phyloP scores from a whole-genome alignment of 257 asterid genomes.

The Lithospermum erythrorhizon region DNA sequence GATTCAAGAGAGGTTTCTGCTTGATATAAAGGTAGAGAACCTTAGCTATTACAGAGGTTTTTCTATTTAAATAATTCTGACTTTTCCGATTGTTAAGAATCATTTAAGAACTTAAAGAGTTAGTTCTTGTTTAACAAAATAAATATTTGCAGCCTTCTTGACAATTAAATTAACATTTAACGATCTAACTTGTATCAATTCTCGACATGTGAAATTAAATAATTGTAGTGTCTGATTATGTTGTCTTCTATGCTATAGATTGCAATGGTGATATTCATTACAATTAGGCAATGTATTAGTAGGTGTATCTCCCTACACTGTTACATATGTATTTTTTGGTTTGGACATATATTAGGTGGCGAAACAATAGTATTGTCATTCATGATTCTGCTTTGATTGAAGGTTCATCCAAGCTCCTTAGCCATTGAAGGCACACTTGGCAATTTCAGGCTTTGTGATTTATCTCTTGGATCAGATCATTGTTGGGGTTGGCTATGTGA shows the following conservation, averaged over 20 bases:
- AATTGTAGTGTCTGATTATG: too few species aligned
- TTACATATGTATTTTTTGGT: not conserved
- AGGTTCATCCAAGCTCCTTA: conserved; percentile 95
- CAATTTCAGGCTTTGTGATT: conserved; percentile 81
- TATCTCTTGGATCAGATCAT: conserved; percentile 68
- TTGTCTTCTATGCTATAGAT: too few species aligned
- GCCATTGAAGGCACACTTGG: conserved; percentile 82
- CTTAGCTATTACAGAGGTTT: not conserved
- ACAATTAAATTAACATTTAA: too few species aligned
- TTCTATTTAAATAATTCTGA: too few species aligned
- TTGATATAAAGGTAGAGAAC: conserved; percentile 73
- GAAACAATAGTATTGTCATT: conserved; percentile 2
- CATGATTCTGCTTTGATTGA: conserved; percentile 21
- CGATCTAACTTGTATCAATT: too few species aligned
- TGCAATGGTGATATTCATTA: too few species aligned
- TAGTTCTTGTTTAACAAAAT: too few species aligned
- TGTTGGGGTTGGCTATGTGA: conserved; percentile 99
- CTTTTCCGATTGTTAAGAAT: too few species aligned
- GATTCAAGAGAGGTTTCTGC: conserved; percentile 86
- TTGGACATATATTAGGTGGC: not conserved
- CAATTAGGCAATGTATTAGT: too few species aligned
- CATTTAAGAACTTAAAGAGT: too few species aligned
- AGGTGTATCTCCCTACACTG: not conserved
- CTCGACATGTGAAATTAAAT: too few species aligned
- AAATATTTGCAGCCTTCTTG: too few species aligned